These are phyloP conservation scores for Globisporangium yorkense DNA, from an alignment of 352 stramenopile species.

Conservation along the genomic window DNA sequence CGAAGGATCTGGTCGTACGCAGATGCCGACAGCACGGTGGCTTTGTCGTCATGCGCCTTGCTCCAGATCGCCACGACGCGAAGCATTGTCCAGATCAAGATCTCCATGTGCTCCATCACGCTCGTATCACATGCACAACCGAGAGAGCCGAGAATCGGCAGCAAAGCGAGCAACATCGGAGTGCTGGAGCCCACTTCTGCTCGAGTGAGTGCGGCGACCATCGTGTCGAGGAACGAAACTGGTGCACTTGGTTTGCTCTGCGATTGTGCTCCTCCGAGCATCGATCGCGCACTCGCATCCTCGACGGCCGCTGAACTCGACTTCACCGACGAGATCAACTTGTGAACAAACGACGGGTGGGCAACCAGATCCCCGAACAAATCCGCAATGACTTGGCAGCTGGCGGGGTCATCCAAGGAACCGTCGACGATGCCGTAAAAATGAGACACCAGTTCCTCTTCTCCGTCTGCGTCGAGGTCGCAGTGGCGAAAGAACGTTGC, in stretches of 20 bases:
- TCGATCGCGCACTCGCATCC: neutral
- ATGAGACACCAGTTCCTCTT: slow-evolving; percentile 14
- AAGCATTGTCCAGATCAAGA: slow-evolving; percentile 48
- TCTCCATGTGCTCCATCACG: slow-evolving; percentile 24
- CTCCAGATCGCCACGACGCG: slow-evolving; percentile 50
- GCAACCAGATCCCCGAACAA: slow-evolving; percentile 5
- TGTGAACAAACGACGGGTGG: slow-evolving; percentile 14
- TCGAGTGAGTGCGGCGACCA: slow-evolving; percentile 25
- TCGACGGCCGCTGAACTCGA: neutral
- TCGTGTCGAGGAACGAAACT: slow-evolving; percentile 26
- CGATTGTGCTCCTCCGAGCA: neutral
- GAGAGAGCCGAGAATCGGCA: slow-evolving; percentile 30
- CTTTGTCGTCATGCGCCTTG: slow-evolving; percentile 23
- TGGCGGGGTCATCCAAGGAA: slow-evolving; percentile 2
- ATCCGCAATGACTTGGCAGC: slow-evolving; percentile 8
- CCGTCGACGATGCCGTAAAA: slow-evolving; percentile 14
- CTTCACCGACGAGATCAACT: slow-evolving; percentile 27
- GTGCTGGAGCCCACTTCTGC: slow-evolving; percentile 27
- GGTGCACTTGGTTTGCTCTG: neutral
- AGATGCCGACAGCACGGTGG: slow-evolving; percentile 17
- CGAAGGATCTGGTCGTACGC: slow-evolving; percentile 47
- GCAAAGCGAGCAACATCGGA: slow-evolving; percentile 14
- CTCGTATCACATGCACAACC: slow-evolving; percentile 32
- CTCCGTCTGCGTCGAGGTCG: slow-evolving; percentile 20
- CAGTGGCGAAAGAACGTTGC: slow-evolving; percentile 40